Percentiles rank a stretch among this genome's conserved stretches.
phyloP scores from a whole-genome alignment of 2,329 filamentous ascomycete species.

The Bipolaris sorokiniana region DNA sequence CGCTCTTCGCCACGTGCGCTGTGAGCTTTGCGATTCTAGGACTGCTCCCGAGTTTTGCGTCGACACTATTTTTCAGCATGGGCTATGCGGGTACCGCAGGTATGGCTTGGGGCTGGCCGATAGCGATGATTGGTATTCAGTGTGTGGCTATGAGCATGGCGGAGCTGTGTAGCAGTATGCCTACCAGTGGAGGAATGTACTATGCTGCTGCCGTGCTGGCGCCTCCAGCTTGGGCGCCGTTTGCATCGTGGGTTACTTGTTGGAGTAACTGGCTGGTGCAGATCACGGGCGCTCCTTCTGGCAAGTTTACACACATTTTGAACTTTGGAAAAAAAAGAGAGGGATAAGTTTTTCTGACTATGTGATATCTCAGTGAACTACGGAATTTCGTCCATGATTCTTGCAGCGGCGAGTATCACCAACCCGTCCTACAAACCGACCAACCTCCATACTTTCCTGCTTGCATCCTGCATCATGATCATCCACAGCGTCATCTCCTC shows the following conservation, averaged over 20 bases:
- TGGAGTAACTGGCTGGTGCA: constrained; percentile 76
- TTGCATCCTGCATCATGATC: constrained; percentile 71
- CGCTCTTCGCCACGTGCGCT: constrained; percentile 75
- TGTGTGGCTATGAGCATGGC: constrained; percentile 70
- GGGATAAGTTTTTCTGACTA: neutral
- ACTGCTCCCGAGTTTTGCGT: constrained; percentile 72
- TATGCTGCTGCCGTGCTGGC: constrained; percentile 76
- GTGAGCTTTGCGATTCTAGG: constrained; percentile 76
- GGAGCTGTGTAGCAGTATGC: constrained; percentile 75
- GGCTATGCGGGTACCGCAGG: constrained; percentile 55
- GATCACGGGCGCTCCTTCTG: constrained; percentile 67
- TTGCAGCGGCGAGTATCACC: constrained; percentile 71
- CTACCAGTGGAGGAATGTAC: constrained; percentile 73
- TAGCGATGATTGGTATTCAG: constrained; percentile 75
- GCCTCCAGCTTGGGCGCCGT: constrained; percentile 67
- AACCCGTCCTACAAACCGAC: constrained; percentile 70
- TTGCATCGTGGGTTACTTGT: constrained; percentile 71
- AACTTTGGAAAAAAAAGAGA: neutral
- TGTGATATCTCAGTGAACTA: constrained; percentile 62
- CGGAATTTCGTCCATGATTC: constrained; percentile 71
- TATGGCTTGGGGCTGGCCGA: constrained; percentile 77
- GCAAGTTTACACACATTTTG: constrained; percentile 20
- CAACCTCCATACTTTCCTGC: constrained; percentile 70
- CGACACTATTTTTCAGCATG: constrained; percentile 73
- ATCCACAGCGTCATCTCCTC: constrained; percentile 71